phyloP scores from a whole-genome alignment of 2,329 filamentous ascomycete species.

The Pleurostoma richardsiae region DNA sequence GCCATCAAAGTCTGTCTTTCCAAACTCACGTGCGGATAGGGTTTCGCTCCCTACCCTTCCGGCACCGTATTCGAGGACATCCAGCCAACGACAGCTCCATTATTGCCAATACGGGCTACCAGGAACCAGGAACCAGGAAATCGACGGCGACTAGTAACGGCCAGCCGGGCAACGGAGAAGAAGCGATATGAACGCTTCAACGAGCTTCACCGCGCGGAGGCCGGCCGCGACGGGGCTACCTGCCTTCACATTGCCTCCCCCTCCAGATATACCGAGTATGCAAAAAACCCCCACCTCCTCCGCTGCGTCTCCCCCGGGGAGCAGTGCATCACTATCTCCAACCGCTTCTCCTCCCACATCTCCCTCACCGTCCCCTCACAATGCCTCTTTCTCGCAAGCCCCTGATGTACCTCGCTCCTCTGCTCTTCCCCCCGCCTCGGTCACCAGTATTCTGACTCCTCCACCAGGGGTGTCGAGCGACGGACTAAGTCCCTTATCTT shows the following conservation, averaged over 20 bases:
- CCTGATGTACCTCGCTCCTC: conserved; percentile 12
- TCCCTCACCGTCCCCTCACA: conserved; percentile 15
- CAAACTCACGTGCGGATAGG: too few species aligned
- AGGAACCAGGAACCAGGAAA: too few species aligned
- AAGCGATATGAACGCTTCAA: conserved; percentile 21
- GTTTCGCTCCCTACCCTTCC: too few species aligned
- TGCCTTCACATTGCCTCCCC: conserved; percentile 57
- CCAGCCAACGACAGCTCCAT: too few species aligned
- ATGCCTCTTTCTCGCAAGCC: conserved; percentile 16
- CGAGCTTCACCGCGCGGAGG: conserved; percentile 66
- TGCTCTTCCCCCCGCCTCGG: conserved; percentile 18
- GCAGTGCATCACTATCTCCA: conserved; percentile 17
- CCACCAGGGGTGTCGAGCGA: conserved; percentile 48
- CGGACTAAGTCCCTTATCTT: conserved; percentile 56
- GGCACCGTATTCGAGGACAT: too few species aligned
- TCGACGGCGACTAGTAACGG: too few species aligned
- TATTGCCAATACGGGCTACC: too few species aligned
- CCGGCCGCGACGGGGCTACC: conserved; percentile 65
- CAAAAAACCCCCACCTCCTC: conserved; percentile 23
- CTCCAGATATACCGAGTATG: conserved; percentile 45
- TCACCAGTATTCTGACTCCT: conserved; percentile 32
- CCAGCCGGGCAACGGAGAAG: neutral
- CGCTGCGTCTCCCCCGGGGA: conserved; percentile 30
- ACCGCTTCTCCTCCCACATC: conserved; percentile 9
- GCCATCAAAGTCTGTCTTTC: too few species aligned